Base-by-base conservation (phyloP, 148 eudicot species). In the Hydrangea macrophylla region DNA sequence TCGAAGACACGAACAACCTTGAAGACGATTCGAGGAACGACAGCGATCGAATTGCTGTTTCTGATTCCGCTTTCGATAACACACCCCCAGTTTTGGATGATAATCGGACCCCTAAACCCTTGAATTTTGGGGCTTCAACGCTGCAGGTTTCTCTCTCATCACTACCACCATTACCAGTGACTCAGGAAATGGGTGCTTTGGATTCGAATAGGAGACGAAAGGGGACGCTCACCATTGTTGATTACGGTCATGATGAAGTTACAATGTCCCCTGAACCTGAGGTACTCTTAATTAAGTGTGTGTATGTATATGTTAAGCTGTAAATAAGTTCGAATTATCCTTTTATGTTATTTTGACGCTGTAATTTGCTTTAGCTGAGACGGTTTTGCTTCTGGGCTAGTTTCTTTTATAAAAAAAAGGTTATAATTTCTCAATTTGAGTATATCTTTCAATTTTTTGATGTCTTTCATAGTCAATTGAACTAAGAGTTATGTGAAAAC, bases 191-290 rank as follows among this genome's bases (percentile, higher is more conserved):
- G 69, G 39, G 15, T 44, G 40, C 6, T 48, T 28, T 58, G 33
- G 78, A 73, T 17, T 61, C 65, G 69, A 73, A 67, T 65, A 51
- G 61, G 18, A 62, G 31, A 56, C 62, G 79, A 77, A 74, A 64
- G 65, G 78, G 75, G 61, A 82, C 79, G 60, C 83, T 80, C 13
- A 65, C 87, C 0, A 92, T 92, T 60, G 96, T 92, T 17, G 96
- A 92, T 84, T 92, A 92, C 67, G 98, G 85, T 0, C 96, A 90
- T 26, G 96, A 92, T 58, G 98, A 88, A 71, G 80, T 75, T 37
- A 87, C 88, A 20, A 64, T 86, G 86, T 92, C 98, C 48, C 98
- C 98, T 62, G 92, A 89, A 55, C 75, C 86, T 24, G 88, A 92
- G 98, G 98, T 92, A 74, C 53, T 18, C 53, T 22, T 60, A 17